Evolutionary conservation across 495 filamentous ascomycete species (phyloP).

Genomic region (Trichoderma gamsii): DNA sequence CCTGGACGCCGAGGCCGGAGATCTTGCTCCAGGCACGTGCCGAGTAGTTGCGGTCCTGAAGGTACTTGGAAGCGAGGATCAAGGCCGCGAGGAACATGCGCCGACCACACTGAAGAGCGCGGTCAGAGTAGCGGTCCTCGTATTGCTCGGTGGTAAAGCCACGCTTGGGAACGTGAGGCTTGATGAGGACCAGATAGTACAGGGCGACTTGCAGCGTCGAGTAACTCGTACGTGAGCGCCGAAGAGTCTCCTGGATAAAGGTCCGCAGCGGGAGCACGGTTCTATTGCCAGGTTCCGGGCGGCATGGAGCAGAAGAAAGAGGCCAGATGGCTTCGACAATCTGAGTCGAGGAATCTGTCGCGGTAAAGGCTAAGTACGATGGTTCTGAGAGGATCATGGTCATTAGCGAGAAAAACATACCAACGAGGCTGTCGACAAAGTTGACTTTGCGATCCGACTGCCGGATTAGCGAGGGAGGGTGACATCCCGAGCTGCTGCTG

Average conservation of each 20-base stretch:
- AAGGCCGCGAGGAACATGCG: slow-evolving; percentile 94
- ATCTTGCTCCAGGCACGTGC: slow-evolving; percentile 98
- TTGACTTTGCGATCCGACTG: slow-evolving; percentile 91
- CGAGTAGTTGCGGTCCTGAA: slow-evolving; percentile 97
- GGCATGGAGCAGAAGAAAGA: slow-evolving; percentile 55
- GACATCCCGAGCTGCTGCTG: slow-evolving; percentile 53
- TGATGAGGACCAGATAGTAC: slow-evolving; percentile 92
- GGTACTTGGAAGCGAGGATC: slow-evolving; percentile 92
- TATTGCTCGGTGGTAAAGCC: slow-evolving; percentile 83
- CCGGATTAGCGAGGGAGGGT: slow-evolving; percentile 68
- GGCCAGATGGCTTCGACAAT: slow-evolving; percentile 98
- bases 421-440: slow-evolving; percentile 97
- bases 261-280: slow-evolving; percentile 84
- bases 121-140: slow-evolving; percentile 62
- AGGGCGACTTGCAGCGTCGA: slow-evolving; percentile 94
- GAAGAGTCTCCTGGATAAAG: slow-evolving; percentile 95
- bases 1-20: slow-evolving; percentile 77
- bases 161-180: slow-evolving; percentile 75
- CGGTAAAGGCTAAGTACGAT: slow-evolving; percentile 25
- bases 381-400: slow-evolving; percentile 20
- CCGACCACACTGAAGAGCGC: slow-evolving; percentile 90
- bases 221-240: slow-evolving; percentile 91
- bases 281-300: slow-evolving; percentile 51
- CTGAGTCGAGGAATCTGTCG: slow-evolving; percentile 88
- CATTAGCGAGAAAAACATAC: slow-evolving; percentile 54